phyloP scores from a whole-genome alignment of 2,329 filamentous ascomycete species.

The Beauveria bassiana region DNA sequence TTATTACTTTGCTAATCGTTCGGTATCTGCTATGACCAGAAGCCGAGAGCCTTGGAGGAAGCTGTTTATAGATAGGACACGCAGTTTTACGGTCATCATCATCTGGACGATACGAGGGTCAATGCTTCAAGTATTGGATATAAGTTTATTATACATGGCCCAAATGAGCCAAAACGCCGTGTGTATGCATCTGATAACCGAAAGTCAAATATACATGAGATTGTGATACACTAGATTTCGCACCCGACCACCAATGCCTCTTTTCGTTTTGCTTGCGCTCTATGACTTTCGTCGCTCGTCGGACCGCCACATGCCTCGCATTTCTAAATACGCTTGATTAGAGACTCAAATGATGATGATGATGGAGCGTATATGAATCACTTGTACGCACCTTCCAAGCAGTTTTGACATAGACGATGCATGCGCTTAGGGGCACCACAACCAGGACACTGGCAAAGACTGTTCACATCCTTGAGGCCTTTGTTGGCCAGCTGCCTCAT shows the following conservation, averaged over 20 bases:
- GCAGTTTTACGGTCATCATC: background rate
- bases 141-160: constrained; percentile 22
- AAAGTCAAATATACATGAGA: constrained; percentile 22
- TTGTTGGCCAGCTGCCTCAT: constrained; percentile 94
- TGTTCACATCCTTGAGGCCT: constrained; percentile 81
- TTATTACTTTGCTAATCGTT: too few relatives aligned
- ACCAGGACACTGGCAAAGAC: constrained; percentile 78
- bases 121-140: background rate
- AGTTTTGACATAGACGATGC: constrained; percentile 82
- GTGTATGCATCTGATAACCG: constrained; percentile 23
- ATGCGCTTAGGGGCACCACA: constrained; percentile 84
- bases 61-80: background rate
- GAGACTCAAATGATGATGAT: background rate
- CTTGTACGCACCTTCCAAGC: constrained; percentile 63
- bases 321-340: constrained; percentile 27
- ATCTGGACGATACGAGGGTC: background rate
- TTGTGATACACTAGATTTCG: constrained; percentile 18
- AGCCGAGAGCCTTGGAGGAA: background rate
- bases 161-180: constrained; percentile 26
- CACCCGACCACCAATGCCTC: constrained; percentile 3
- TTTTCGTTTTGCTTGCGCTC: background rate
- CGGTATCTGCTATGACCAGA: too few relatives aligned
- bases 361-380: background rate
- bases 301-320: constrained; percentile 35
- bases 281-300: constrained; percentile 6